Evolutionary conservation across 345 rosid species (phyloP), one percentile per base, ranked within the genome.

Genomic region (Linum lewisii): DNA sequence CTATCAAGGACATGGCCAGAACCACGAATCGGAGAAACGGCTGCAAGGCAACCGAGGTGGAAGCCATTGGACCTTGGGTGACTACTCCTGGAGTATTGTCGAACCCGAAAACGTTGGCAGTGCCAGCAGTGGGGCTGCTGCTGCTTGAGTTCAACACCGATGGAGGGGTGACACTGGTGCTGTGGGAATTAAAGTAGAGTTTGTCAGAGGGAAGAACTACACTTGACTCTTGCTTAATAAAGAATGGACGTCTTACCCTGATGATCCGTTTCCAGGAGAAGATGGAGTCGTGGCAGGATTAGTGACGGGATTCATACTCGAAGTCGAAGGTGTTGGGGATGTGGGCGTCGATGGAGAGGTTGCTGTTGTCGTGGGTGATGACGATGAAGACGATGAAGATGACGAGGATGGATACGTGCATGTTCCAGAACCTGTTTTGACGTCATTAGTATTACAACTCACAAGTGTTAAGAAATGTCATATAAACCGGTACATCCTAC

Each of bases 351-450:
- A 21, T 18, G 24, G 23, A 51, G 54, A 7, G 54, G 56, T 20
- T 52, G 23, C 25, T 19, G 56, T n/a, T 6, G 56, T 24, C 24
- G 56, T 21, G 25, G 23, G 23, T 7, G 56, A 24, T 6, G 56
- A 50, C 51, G 84, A 7, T 32, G 90, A 38, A 18, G 94, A 21
- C 42, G 84, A 61, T n/a, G 86, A 58, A 0, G 67, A 58, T 0
- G 82, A 77, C 16, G 92, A 75, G 3, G 74, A 82, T 19, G 80
- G 81, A 77, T 72, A 93, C 55, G 84, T 57, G 60, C 99, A 90
- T 68, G 96, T 78, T 57, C 97, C 96, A 21, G 73, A 69, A 56
- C 97, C 99, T 93, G 79, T 59, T 58, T 44, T 21, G 21, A 1
- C 15, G 52, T 37, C 38, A 63, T 44, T 57, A 3, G 38, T 22